Percentiles rank a stretch among this genome's conserved stretches.
Evolutionary conservation across 768 basidiomycete species (phyloP).

Genomic region (Lactarius psammicola): DNA sequence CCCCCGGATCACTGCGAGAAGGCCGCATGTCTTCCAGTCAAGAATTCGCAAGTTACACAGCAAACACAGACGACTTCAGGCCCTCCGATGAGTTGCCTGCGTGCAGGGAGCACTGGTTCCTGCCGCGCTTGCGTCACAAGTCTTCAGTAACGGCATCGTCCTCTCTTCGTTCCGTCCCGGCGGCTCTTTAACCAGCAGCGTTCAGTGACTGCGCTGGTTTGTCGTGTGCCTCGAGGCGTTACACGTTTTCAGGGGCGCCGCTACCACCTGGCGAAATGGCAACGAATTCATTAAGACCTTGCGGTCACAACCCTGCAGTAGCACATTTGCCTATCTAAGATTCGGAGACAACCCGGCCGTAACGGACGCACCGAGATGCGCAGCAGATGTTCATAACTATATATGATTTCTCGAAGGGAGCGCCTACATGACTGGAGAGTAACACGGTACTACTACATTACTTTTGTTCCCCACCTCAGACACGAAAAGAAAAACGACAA

Average conservation of each 20-base stretch:
- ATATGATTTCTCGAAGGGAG: background rate
- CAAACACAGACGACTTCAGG: background rate
- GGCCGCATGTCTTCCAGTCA: background rate
- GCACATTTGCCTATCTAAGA: slow-evolving; percentile 4
- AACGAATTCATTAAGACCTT: slow-evolving; percentile 18
- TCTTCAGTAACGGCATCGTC: background rate
- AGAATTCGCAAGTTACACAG: background rate
- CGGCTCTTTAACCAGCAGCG: background rate
- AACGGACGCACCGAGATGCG: slow-evolving; percentile 14
- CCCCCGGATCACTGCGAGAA: background rate
- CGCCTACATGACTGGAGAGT: background rate
- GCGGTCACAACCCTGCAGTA: slow-evolving; percentile 1
- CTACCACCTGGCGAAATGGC: slow-evolving; percentile 16
- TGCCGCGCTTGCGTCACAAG: background rate
- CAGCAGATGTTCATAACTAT: slow-evolving; percentile 13
- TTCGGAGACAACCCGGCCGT: background rate
- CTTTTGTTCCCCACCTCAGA: background rate
- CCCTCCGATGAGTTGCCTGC: background rate
- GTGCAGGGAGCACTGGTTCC: slow-evolving; percentile 2
- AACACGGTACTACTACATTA: slow-evolving; percentile 5
- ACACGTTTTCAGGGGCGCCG: slow-evolving; percentile 25
- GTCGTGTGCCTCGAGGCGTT: slow-evolving; percentile 20
- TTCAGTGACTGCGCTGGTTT: slow-evolving; percentile 19
- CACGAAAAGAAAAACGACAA: background rate
- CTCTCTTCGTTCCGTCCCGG: slow-evolving; percentile 4